A percentile compares a stretch with the other conserved stretches of the same genome.
phyloP scores from a whole-genome alignment of 2,329 filamentous ascomycete species.

The Colletotrichum limetticola region DNA sequence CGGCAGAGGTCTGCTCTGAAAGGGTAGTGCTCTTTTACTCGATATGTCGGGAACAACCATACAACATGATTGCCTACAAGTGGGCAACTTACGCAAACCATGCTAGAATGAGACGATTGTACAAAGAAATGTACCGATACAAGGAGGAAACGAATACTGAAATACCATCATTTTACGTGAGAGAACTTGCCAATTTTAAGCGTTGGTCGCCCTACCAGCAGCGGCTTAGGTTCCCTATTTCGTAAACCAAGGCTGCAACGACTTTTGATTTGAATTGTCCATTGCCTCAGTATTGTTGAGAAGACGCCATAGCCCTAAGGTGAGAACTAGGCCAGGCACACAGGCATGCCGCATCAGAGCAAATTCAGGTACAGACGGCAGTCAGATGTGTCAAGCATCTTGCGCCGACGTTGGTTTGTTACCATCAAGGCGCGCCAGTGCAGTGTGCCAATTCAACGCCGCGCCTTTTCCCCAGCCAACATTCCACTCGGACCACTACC shows the following conservation, averaged over 20 bases:
- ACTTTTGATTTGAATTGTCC: not conserved
- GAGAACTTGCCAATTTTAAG: not conserved
- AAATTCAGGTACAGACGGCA: no score
- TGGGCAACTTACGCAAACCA: not conserved
- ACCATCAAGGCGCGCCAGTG: not conserved
- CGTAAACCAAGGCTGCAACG: not conserved
- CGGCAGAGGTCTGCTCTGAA: not conserved
- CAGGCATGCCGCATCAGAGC: no score
- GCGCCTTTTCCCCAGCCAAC: not conserved
- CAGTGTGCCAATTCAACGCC: not conserved
- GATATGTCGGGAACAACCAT: not conserved
- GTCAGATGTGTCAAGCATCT: no score
- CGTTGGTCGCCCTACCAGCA: not conserved
- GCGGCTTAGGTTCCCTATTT: not conserved
- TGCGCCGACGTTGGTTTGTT: not conserved
- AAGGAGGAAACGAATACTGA: not conserved
- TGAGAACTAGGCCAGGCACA: not conserved
- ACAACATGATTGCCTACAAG: not conserved
- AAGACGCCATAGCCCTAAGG: not conserved
- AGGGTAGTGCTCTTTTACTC: not conserved
- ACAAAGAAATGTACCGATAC: not conserved
- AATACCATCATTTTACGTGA: not conserved
- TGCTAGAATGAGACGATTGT: not conserved
- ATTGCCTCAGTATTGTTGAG: not conserved
- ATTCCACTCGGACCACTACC: not conserved